Evolutionary conservation across 208 protist genomes (phyloP).

Genomic region (Leishmania amazonensis): DNA sequence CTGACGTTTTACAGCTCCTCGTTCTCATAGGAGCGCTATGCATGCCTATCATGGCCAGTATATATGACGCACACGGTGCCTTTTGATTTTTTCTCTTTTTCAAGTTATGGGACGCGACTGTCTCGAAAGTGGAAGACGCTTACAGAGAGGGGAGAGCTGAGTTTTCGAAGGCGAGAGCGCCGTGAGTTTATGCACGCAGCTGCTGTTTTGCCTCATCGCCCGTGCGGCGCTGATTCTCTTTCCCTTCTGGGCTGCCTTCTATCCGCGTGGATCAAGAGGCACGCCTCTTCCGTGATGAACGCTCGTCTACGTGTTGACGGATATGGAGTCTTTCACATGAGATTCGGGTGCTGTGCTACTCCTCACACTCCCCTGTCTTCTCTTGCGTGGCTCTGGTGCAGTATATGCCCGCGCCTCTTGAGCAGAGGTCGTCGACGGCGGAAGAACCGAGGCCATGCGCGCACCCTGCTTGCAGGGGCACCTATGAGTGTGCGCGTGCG

Average conservation of each 20-base stretch:
- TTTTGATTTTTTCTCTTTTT: neutral
- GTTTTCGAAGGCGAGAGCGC: neutral
- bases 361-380: neutral
- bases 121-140: neutral
- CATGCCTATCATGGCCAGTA: neutral
- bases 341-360: neutral
- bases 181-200: neutral
- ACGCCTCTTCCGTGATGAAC: neutral
- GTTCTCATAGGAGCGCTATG: neutral
- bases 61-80: neutral
- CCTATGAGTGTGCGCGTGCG: neutral
- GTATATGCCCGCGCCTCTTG: neutral
- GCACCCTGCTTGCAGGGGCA: neutral
- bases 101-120: neutral
- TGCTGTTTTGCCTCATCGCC: neutral
- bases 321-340: neutral
- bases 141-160: neutral
- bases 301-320: neutral
- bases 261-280: neutral
- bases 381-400: neutral
- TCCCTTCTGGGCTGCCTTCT: neutral
- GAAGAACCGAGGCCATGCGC: neutral
- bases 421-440: neutral
- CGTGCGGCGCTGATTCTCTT: neutral
- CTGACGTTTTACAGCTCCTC: neutral